phyloP scores from a whole-genome alignment of 1,139 yeast genomes.

The Suhomyces panamericanus region DNA sequence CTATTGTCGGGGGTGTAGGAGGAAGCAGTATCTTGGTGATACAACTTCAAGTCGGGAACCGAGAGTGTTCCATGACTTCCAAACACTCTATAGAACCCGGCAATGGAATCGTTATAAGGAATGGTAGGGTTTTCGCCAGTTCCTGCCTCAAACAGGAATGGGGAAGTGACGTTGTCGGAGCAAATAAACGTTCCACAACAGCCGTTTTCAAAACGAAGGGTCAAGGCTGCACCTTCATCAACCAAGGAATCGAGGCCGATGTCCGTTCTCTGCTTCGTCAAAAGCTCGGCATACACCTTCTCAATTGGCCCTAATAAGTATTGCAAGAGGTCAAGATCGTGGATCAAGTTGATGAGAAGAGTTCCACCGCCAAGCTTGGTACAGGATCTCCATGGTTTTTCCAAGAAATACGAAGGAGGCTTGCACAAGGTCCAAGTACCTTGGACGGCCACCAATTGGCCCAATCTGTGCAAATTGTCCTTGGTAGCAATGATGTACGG shows the following conservation, averaged over 20 bases:
- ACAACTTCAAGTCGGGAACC: conserved; percentile 42
- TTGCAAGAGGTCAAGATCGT: conserved; percentile 44
- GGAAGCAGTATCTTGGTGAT: conserved; percentile 26
- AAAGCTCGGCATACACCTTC: conserved; percentile 40
- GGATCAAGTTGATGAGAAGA: conserved; percentile 41
- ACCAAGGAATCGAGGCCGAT: conserved; percentile 21
- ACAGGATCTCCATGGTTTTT: conserved; percentile 43
- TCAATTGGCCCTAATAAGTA: conserved; percentile 42
- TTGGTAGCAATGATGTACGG: conserved; percentile 42
- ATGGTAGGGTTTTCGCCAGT: conserved; percentile 47
- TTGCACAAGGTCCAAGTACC: conserved; percentile 45
- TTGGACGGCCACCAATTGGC: conserved; percentile 38
- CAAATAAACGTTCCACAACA: conserved; percentile 45
- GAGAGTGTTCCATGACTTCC: conserved; percentile 44
- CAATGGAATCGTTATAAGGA: conserved; percentile 33
- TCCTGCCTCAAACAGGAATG: conserved; percentile 43
- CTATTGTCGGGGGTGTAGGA: conserved; percentile 13
- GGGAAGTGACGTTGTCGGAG: conserved; percentile 43
- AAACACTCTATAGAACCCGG: conserved; percentile 43
- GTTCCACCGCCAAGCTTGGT: conserved; percentile 41
- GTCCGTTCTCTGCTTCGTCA: conserved; percentile 32
- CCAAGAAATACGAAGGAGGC: conserved; percentile 36
- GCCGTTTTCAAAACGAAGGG: conserved; percentile 39
- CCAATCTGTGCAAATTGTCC: conserved; percentile 30
- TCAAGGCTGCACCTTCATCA: conserved; percentile 48